Conservation (phyloP, 495 filamentous ascomycete genomes). For the Parmelia sp. region DNA sequence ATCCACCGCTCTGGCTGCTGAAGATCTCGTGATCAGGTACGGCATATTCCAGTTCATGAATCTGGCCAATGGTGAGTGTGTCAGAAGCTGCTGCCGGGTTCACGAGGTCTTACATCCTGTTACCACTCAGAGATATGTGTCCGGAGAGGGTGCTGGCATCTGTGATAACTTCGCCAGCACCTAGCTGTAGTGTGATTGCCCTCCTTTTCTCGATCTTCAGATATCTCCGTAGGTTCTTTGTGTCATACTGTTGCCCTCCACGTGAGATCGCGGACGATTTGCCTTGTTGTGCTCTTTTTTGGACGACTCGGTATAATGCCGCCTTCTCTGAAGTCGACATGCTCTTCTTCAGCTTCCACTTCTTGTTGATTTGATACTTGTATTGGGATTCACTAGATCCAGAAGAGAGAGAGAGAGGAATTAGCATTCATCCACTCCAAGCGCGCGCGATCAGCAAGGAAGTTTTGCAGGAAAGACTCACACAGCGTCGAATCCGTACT, state of each 20-base stretch:
- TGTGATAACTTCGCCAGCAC: constrained; percentile 19
- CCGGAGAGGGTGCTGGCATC: constrained; percentile 25
- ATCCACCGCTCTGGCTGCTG: constrained; percentile 18
- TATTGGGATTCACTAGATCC: constrained; percentile 34
- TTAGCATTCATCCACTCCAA: constrained; percentile 8
- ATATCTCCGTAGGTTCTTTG: constrained; percentile 34
- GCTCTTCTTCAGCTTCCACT: constrained; percentile 38
- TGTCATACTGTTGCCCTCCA: constrained; percentile 27
- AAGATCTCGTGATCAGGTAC: constrained; percentile 21
- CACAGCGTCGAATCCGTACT: constrained; percentile 35
- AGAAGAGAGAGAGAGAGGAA: constrained; percentile 6
- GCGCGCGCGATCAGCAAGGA: constrained; percentile 3
- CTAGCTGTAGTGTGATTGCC: constrained; percentile 14
- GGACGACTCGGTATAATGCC: constrained; percentile 17
- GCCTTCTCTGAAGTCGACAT: constrained; percentile 28
- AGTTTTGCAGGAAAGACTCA: constrained; percentile 25
- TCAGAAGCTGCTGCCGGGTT: constrained; percentile 12
- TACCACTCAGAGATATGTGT: constrained; percentile 23
- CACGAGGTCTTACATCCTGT: constrained; percentile 24
- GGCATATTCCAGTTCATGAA: constrained; percentile 35
- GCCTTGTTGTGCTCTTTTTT: constrained; percentile 27
- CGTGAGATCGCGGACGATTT: constrained; percentile 27
- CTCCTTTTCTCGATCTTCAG: constrained; percentile 27
- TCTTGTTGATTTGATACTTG: constrained; percentile 36
- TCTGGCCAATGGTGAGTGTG: constrained; percentile 16